Conservation (phyloP, 192 early-diverging fungal genomes). For the Backusella luteola region DNA sequence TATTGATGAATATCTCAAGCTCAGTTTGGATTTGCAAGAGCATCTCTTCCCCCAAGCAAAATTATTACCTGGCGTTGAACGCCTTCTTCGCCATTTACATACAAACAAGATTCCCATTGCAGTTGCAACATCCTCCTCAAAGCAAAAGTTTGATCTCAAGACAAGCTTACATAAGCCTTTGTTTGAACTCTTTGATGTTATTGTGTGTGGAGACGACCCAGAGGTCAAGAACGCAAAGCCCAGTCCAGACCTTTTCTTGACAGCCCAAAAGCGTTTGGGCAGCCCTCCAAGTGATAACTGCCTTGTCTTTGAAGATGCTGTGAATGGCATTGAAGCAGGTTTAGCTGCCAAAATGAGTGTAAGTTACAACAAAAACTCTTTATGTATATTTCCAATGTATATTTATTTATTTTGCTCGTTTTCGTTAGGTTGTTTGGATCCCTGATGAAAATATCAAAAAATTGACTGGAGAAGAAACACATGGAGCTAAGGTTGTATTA, state of each 20-base stretch:
- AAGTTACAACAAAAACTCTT: not conserved
- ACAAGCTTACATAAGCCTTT: conserved; percentile 64
- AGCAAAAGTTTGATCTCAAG: conserved; percentile 73
- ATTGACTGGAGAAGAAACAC: conserved; percentile 40
- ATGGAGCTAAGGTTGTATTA: conserved; percentile 56
- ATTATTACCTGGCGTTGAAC: conserved; percentile 66
- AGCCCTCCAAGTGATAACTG: conserved; percentile 50
- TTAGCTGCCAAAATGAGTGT: conserved; percentile 78
- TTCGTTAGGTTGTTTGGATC: conserved; percentile 74
- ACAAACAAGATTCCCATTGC: conserved; percentile 76
- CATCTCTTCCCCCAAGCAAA: conserved; percentile 60
- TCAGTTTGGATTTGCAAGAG: conserved; percentile 53
- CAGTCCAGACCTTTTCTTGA: conserved; percentile 86
- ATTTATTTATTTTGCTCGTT: not conserved
- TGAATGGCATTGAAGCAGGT: conserved; percentile 80
- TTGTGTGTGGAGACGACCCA: conserved; percentile 89
- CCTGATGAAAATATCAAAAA: conserved; percentile 68
- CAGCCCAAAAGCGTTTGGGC: conserved; percentile 62
- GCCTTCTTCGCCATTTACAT: conserved; percentile 74
- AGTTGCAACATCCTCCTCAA: conserved; percentile 80
- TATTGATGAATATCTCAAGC: conserved; percentile 74
- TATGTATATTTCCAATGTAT: not conserved
- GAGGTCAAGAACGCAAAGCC: conserved; percentile 81
- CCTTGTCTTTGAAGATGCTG: conserved; percentile 94
- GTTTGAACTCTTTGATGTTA: conserved; percentile 80